Evolutionary conservation across 192 early-diverging fungal genomes (phyloP), one percentile per base, ranked within the genome.

Genomic region (Lunasporangiospora selenospora): DNA sequence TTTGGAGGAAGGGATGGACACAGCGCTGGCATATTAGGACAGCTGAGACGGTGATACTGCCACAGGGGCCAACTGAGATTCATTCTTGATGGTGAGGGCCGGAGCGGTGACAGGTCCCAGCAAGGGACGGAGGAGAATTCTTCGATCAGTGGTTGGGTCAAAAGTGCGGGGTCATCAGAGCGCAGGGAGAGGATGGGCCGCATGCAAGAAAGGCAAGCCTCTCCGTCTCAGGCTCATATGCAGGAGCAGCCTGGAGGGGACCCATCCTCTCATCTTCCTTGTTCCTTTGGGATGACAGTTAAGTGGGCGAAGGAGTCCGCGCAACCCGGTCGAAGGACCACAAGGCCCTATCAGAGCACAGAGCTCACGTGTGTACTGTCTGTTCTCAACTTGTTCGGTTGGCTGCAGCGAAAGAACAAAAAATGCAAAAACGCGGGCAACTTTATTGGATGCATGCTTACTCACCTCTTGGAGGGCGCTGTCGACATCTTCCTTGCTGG

Each of bases 361-460:
- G 30, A 27, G 30, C 32, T 33, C 19, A 51, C 34, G 49, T 30
- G 49, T 34, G 30, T 32, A 3, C 18, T 34, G 49, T 19, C 49
- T 51, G 19, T 6, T 33, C 19, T 45, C 15, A 15, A 32, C 12
- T 26, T 4, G 53, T 26, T 40, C 3, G 3, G 23, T 30, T 27
- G 24, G 36, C 9, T 36, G 34, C 10, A 38, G 36, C 36, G 34
- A 32, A 37, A 53, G 52, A 37, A 38, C 26, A 47, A 26, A 23
- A 45, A 16, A 46, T 27, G 16, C 9, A 37, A 61, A 69, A 69
- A 69, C 18, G 66, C 66, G 66, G 66, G 66, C 66, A 69, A 69
- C 66, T 69, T 31, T 69, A 69, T 23, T 47, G 21, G 26, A 46
- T 24, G 26, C 44, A 46, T 13, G 44, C 11, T 46, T 15, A n/a